Percentiles rank a stretch among this genome's conserved stretches.
These are phyloP conservation scores for Nitzschia palea DNA, from an alignment of 108 stramenopile genomes.

Conservation along the genomic window DNA sequence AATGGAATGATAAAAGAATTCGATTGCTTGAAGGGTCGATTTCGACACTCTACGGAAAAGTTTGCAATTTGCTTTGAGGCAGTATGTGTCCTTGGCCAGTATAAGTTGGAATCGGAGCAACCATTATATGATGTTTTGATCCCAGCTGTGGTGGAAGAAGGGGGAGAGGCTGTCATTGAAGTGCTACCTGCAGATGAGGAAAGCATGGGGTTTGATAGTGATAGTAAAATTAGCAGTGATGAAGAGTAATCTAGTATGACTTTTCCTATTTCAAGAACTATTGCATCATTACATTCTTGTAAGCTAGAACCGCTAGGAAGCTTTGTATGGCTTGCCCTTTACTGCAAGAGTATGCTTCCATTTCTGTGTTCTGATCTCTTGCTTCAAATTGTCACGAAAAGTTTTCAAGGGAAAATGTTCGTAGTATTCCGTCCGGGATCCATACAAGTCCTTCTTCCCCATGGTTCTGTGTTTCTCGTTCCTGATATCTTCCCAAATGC, in stretches of 20 bases:
- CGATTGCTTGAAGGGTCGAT: neutral
- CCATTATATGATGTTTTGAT: slow-evolving; percentile 22
- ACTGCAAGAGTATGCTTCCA: slow-evolving; percentile 5
- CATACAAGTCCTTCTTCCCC: slow-evolving; percentile 1
- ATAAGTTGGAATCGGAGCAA: slow-evolving; percentile 9
- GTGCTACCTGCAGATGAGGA: too few relatives aligned
- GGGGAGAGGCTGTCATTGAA: too few relatives aligned
- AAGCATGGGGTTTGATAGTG: too few relatives aligned
- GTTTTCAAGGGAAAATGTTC: slow-evolving; percentile 9
- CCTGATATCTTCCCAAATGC: slow-evolving; percentile 1
- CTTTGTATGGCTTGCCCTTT: slow-evolving; percentile 11
- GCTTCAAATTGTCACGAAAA: slow-evolving; percentile 12
- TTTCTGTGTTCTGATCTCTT: slow-evolving; percentile 15
- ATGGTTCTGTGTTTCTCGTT: neutral
- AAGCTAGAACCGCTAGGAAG: too few relatives aligned
- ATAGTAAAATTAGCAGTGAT: neutral
- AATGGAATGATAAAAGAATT: slow-evolving; percentile 21
- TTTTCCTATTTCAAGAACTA: too few relatives aligned
- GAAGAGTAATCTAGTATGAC: too few relatives aligned
- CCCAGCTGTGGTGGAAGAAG: neutral
- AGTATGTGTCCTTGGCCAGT: slow-evolving; percentile 19
- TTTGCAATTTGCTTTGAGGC: slow-evolving; percentile 16
- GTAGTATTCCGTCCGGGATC: slow-evolving; percentile 8
- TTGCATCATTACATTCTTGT: too few relatives aligned
- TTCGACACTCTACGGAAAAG: slow-evolving; percentile 6